Conservation (phyloP, 2,329 filamentous ascomycete species). For the Metarhizium rileyi region DNA sequence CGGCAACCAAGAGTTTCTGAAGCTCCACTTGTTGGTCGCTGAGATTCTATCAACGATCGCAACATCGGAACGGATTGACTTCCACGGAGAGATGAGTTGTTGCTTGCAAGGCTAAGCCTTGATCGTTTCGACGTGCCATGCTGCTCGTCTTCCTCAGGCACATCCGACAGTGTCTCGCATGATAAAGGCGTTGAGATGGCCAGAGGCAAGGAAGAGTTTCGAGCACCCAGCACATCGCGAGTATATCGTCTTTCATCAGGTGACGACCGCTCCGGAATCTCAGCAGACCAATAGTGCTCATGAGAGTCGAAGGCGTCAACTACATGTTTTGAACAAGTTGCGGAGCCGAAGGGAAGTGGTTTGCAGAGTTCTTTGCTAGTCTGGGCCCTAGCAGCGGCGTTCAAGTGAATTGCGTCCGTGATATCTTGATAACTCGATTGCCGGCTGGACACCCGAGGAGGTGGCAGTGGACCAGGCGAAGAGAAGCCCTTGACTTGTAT, state of each 20-base stretch:
- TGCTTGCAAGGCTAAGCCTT: slow-evolving; percentile 36
- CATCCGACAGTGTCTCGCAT: slow-evolving; percentile 42
- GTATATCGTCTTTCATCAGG: slow-evolving; percentile 16
- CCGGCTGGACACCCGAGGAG: slow-evolving; percentile 47
- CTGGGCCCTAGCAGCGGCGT: slow-evolving; percentile 31
- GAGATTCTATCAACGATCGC: slow-evolving; percentile 31
- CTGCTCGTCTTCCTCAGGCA: slow-evolving; percentile 54
- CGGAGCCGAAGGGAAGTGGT: slow-evolving; percentile 30
- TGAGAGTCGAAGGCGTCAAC: neutral
- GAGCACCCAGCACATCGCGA: slow-evolving; percentile 33
- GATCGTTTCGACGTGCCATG: slow-evolving; percentile 26
- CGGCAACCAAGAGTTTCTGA: slow-evolving; percentile 43
- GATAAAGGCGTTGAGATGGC: slow-evolving; percentile 14
- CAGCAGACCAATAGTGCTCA: neutral
- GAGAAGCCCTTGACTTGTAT: slow-evolving; percentile 20
- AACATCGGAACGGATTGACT: slow-evolving; percentile 47
- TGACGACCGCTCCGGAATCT: slow-evolving; percentile 1
- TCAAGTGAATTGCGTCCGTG: slow-evolving; percentile 23
- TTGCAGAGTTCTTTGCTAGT: slow-evolving; percentile 36
- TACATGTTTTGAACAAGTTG: slow-evolving; percentile 12
- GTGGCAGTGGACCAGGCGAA: slow-evolving; percentile 33
- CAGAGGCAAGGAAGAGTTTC: slow-evolving; percentile 34
- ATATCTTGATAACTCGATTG: slow-evolving; percentile 35
- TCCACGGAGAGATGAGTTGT: slow-evolving; percentile 40
- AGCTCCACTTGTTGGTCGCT: slow-evolving; percentile 36